Conservation (phyloP, 2,329 filamentous ascomycete genomes). For the Helminthosporium solani region DNA sequence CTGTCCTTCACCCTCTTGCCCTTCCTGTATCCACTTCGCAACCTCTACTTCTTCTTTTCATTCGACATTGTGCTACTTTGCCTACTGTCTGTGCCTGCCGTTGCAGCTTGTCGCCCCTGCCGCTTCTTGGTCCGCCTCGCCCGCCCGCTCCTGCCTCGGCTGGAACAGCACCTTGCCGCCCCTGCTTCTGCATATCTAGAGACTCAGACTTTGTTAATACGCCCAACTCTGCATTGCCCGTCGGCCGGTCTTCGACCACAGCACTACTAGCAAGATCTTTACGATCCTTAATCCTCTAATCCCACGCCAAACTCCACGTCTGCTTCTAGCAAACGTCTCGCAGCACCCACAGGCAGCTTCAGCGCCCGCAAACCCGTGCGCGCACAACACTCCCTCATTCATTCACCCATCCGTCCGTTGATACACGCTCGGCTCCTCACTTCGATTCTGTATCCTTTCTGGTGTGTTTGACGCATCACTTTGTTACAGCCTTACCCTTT, state of each 20-base stretch:
- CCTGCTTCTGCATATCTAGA: slow-evolving; percentile 10
- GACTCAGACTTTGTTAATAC: slow-evolving; percentile 38
- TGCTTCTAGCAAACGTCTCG: slow-evolving; percentile 25
- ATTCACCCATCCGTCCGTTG: slow-evolving; percentile 11
- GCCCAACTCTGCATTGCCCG: slow-evolving; percentile 38
- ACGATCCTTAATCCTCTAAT: slow-evolving; percentile 46
- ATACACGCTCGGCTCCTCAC: slow-evolving; percentile 16
- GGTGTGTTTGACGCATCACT: slow-evolving; percentile 27
- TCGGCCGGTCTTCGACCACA: slow-evolving; percentile 40
- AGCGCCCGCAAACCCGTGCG: slow-evolving; percentile 10
- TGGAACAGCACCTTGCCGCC: slow-evolving; percentile 10
- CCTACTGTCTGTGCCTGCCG: slow-evolving; percentile 1
- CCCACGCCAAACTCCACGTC: slow-evolving; percentile 23
- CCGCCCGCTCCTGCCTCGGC: slow-evolving; percentile 7
- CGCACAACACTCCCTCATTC: slow-evolving; percentile 25
- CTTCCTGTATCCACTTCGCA: slow-evolving; percentile 27
- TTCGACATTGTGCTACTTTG: slow-evolving; percentile 16
- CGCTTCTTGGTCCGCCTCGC: too few species aligned
- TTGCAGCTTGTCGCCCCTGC: slow-evolving; percentile 14
- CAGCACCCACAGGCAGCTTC: slow-evolving; percentile 13
- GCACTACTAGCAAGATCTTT: slow-evolving; percentile 35
- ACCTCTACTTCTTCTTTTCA: slow-evolving; percentile 11
- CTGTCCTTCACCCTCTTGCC: slow-evolving; percentile 22
- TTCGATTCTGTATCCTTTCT: slow-evolving; percentile 39
- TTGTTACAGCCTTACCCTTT: slow-evolving; percentile 35